A percentile compares a stretch with the other conserved stretches of the same genome.
Evolutionary conservation across 2,329 filamentous ascomycete species (phyloP).

Genomic region (Diaporthe ilicicola): DNA sequence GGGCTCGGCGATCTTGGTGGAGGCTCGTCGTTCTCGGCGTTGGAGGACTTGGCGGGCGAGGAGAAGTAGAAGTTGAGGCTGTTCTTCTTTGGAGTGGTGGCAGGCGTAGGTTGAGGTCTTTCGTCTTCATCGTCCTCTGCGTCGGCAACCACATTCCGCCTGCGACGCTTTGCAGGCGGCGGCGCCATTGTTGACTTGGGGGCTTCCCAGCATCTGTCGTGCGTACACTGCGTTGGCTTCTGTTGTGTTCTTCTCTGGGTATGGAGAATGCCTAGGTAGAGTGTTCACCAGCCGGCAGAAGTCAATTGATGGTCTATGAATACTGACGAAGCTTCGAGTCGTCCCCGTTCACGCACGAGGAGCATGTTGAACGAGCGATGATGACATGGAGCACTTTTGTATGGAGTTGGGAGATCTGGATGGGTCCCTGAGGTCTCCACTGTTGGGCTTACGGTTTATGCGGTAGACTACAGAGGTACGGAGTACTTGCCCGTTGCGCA

Average conservation of each 20-base stretch:
- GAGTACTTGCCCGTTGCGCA: background rate
- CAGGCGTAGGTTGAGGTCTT: slow-evolving; percentile 35
- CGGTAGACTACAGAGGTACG: background rate
- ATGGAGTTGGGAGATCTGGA: background rate
- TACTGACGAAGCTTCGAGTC: background rate
- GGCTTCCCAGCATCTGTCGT: slow-evolving; percentile 32
- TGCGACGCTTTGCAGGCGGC: slow-evolving; percentile 66
- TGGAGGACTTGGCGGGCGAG: slow-evolving; percentile 54
- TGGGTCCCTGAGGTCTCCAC: background rate
- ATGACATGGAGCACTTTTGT: slow-evolving; percentile 8
- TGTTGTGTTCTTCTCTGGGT: background rate
- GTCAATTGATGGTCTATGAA: background rate
- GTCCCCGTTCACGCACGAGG: background rate
- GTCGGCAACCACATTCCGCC: slow-evolving; percentile 61
- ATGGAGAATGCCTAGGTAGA: background rate
- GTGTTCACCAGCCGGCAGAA: no score
- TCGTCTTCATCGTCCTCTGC: slow-evolving; percentile 58
- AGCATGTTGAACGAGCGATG: background rate
- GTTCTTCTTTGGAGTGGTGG: slow-evolving; percentile 43
- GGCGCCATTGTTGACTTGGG: slow-evolving; percentile 58
- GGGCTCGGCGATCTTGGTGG: slow-evolving; percentile 53
- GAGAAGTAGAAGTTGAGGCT: slow-evolving; percentile 64
- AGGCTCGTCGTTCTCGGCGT: slow-evolving; percentile 36
- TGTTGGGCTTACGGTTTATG: background rate
- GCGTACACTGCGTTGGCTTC: background rate